Base-by-base conservation (phyloP, 2,329 filamentous ascomycete species). In the Proliferodiscus dingleyae region DNA sequence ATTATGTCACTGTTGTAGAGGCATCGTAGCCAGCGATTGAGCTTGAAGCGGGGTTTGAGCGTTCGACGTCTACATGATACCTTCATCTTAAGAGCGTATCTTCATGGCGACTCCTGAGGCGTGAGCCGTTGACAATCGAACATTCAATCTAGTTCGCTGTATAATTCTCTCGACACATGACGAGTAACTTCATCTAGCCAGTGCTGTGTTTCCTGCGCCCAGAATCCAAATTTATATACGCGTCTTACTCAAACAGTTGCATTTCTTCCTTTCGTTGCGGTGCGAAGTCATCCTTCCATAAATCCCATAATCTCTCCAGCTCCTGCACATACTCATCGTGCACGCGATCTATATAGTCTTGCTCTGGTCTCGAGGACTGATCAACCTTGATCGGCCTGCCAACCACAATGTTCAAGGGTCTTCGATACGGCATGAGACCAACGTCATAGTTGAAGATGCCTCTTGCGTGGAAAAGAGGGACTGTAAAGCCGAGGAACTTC, bases 371-470 rank as follows among this genome's bases (percentile, higher is more conserved):
- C 26, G 77, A 70, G 16, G 74, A 68, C 50, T 75, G 71, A 40
- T 75, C 66, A 5, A 95, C 84, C 51, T 74, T 72, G 50, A 96
- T 89, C 0, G 91, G 89, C 42, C 78, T 75, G 3, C 91, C 91
- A 11, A 95, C 87, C 10, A 98, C 90, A 38, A 96, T 80, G 62
- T 97, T 93, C 48, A 98, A 72, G 9, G 89, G 84, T 41, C 83
- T 75, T 10, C 93, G 81, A 65, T 96, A 97, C 0, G 93, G 93
- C 87, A 97, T 89, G 59, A 97, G 71, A 3, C 93, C 93, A 11
- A 96, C 88, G 64, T 98, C 93, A 63, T 98, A 97, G 66, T 98
- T 98, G 70, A 97, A 95, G 32, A 97, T 83, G 10, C 91, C 91
- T 21, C 90, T 72, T 2, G 90, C 91, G 64, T 95, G 89, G 59